These are phyloP conservation scores for Scheffersomyces ergatensis DNA, from an alignment of 805 yeast genomes.

Conservation along the genomic window DNA sequence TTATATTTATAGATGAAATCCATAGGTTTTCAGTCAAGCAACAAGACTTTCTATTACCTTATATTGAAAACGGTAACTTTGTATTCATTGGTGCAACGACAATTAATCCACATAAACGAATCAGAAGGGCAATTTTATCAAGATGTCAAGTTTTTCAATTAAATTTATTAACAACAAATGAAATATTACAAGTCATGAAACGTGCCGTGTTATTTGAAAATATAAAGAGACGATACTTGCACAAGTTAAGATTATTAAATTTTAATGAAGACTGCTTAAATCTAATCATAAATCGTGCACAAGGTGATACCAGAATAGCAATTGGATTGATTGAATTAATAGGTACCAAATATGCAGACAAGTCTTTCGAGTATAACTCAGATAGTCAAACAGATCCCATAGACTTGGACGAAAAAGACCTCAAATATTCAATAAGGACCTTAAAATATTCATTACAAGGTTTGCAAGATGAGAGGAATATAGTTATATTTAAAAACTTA, in stretches of 20 bases:
- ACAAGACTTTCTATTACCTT: slow-evolving; percentile 83
- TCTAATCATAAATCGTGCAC: slow-evolving; percentile 13
- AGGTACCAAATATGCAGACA: slow-evolving; percentile 12
- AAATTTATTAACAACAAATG: slow-evolving; percentile 46
- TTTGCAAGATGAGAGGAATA: slow-evolving; percentile 13
- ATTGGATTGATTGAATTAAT: slow-evolving; percentile 31
- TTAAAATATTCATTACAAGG: slow-evolving; percentile 14
- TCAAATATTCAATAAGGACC: slow-evolving; percentile 7
- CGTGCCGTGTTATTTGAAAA: slow-evolving; percentile 52
- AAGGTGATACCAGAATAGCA: slow-evolving; percentile 34
- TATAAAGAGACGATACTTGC: slow-evolving; percentile 2
- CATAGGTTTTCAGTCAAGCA: slow-evolving; percentile 85
- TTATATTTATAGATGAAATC: slow-evolving; percentile 87
- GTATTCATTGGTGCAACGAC: slow-evolving; percentile 95
- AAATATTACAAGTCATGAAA: slow-evolving; percentile 50
- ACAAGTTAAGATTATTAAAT: neutral
- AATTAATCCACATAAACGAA: slow-evolving; percentile 80
- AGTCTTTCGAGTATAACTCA: neutral
- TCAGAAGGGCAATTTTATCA: slow-evolving; percentile 79
- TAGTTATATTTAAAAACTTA: slow-evolving; percentile 12
- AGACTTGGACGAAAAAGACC: slow-evolving; percentile 3
- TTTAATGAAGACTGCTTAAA: slow-evolving; percentile 13
- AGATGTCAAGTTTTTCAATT: slow-evolving; percentile 80
- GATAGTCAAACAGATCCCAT: slow-evolving; percentile 2
- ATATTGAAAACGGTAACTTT: slow-evolving; percentile 79